Conservation (phyloP, 2,329 filamentous ascomycete species). For the Diplocarpon rosae region DNA sequence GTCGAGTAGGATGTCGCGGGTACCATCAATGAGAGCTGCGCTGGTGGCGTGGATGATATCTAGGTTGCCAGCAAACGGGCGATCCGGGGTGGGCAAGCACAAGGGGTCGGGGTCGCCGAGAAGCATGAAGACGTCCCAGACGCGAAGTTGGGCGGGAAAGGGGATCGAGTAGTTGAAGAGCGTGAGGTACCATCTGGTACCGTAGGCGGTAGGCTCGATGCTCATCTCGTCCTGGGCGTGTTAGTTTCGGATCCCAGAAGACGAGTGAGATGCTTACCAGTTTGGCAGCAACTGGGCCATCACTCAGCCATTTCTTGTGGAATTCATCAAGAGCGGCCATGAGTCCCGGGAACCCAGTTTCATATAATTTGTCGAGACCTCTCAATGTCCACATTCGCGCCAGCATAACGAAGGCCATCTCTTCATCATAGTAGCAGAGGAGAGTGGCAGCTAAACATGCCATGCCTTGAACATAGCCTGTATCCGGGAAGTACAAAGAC, state of each 20-base stretch:
- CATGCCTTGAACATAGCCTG: slow-evolving; percentile 97
- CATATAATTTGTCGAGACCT: slow-evolving; percentile 76
- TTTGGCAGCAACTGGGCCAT: slow-evolving; percentile 68
- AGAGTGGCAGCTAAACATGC: slow-evolving; percentile 84
- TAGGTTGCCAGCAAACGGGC: slow-evolving; percentile 51
- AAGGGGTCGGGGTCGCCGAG: slow-evolving; percentile 61
- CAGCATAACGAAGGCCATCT: slow-evolving; percentile 88
- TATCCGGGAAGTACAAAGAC: slow-evolving; percentile 81
- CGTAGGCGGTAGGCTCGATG: slow-evolving; percentile 86
- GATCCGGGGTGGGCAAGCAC: slow-evolving; percentile 22
- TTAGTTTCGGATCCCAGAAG: slow-evolving; percentile 6
- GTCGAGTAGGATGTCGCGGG: slow-evolving; percentile 77
- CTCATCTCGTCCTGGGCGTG: slow-evolving; percentile 53
- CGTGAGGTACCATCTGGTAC: slow-evolving; percentile 93
- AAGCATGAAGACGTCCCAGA: slow-evolving; percentile 98
- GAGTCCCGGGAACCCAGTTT: slow-evolving; percentile 71
- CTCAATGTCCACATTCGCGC: slow-evolving; percentile 88
- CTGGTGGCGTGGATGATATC: slow-evolving; percentile 85
- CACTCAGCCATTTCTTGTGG: slow-evolving; percentile 68
- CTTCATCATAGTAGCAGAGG: slow-evolving; percentile 94
- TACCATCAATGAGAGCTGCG: slow-evolving; percentile 81
- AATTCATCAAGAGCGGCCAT: slow-evolving; percentile 82
- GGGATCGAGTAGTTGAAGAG: slow-evolving; percentile 96
- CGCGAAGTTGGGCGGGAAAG: slow-evolving; percentile 83
- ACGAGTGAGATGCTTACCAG: slow-evolving; percentile 46